These are phyloP conservation scores for Podospora appendiculata DNA, from an alignment of 495 filamentous ascomycete species.

Conservation along the genomic window DNA sequence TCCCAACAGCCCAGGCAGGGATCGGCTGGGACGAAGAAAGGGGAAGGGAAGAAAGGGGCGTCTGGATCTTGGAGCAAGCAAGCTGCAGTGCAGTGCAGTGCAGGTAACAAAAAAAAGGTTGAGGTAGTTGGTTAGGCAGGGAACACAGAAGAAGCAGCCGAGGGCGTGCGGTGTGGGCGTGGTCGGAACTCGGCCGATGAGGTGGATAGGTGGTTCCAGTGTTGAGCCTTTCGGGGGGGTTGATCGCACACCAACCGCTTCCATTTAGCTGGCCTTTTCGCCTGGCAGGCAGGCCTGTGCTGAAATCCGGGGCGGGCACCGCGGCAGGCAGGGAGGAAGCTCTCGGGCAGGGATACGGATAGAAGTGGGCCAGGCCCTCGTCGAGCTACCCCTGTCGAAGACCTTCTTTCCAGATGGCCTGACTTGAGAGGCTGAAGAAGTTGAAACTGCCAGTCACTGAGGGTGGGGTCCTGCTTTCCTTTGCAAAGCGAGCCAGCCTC, in stretches of 20 bases:
- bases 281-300: slow-evolving; percentile 8
- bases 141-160: neutral
- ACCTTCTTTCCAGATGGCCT: neutral
- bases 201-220: neutral
- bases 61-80: too few species aligned
- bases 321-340: neutral
- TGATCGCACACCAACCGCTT: slow-evolving; percentile 2
- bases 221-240: neutral
- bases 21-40: neutral
- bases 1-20: neutral
- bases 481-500: too few species aligned
- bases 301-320: slow-evolving; percentile 9
- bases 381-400: slow-evolving; percentile 14
- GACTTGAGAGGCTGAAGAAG: neutral
- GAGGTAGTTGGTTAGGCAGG: neutral
- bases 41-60: neutral
- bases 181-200: neutral
- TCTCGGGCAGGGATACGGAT: too few species aligned
- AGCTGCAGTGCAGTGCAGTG: too few species aligned
- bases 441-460: neutral
- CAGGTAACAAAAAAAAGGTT: neutral
- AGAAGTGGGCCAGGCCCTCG: neutral
- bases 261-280: slow-evolving; percentile 27
- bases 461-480: neutral
- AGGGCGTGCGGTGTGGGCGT: neutral